Evolutionary conservation across 169 alveolate species (phyloP), one percentile per base, ranked within the genome.

Genomic region (Plasmodium gallinaceum): DNA sequence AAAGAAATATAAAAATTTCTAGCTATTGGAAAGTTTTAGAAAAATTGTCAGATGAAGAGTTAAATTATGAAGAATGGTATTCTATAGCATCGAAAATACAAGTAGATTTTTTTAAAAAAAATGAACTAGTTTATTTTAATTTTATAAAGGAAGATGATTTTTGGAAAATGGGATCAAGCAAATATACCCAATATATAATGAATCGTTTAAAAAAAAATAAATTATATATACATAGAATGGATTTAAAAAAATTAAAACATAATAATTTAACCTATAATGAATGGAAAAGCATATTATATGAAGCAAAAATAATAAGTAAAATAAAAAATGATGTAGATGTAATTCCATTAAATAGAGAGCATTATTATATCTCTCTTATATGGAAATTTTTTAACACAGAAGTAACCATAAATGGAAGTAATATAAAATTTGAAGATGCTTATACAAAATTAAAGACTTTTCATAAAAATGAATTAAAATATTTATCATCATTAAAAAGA

Each of bases 301-400:
- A 71, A 8, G 48, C 64, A 20, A 60, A 45, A 42, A 60, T 86
- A 16, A 7, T 24, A 2, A 86, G 76, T 24, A 86, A 46, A 42
- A 24, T 45, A 32, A 54, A 68, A n/a, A 58, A 68, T 8, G 57
- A 62, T 20, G 0, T 70, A 48, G 74, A 57, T 39, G 46, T 37
- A 7, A 58, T 24, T 16, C 7, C 22, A 12, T 6, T 71, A 61
- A 61, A 71, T 46, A 86, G 45, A 52, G 76, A 86, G 7, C 74
- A 71, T 26, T 61, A 86, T 51, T 73, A 73, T n/a, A 70, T 86
- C 16, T 45, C 92, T 10, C 3, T 70, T 64, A 57, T 69, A 42
- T 86, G 92, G 92, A 61, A 70, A 24, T 70, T 86, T 70, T 37
- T 86, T 22, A 86, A 86, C n/a, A 66, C 74, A 4, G 88, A 86